A percentile compares a stretch with the other conserved stretches of the same genome.
Conservation (phyloP, 257 asterid genomes). For the Hygrophila difformis region DNA sequence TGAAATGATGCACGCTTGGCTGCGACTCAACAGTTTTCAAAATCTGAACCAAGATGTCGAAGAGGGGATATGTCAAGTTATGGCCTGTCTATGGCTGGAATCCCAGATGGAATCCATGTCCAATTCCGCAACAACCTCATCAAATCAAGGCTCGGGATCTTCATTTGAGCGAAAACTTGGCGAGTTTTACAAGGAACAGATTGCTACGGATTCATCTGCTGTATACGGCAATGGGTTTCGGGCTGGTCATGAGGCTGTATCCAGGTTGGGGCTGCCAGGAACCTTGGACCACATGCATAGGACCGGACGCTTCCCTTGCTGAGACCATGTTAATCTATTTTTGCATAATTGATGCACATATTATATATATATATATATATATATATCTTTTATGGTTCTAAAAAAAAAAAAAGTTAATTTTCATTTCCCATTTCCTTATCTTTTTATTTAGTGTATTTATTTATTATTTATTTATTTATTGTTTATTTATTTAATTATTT, state of each 20-base stretch:
- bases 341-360: no score
- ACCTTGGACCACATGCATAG: slow-evolving; percentile 69
- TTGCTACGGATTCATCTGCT: slow-evolving; percentile 70
- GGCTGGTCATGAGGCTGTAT: slow-evolving; percentile 68
- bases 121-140: slow-evolving; percentile 34
- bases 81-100: slow-evolving; percentile 91
- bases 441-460: no score
- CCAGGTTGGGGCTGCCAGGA: slow-evolving; percentile 55
- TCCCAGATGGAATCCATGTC: slow-evolving; percentile 51
- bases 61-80: slow-evolving; percentile 96
- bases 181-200: slow-evolving; percentile 75
- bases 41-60: slow-evolving; percentile 78
- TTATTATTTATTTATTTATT: no score
- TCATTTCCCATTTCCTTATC: no score
- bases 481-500: no score
- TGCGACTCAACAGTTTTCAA: slow-evolving; percentile 74
- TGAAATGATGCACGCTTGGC: slow-evolving; percentile 98
- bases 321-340: no score
- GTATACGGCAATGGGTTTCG: slow-evolving; percentile 88
- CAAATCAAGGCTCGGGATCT: slow-evolving; percentile 34
- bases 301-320: slow-evolving; percentile 64
- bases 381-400: no score
- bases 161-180: slow-evolving; percentile 76
- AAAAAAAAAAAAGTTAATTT: no score
- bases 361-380: no score